phyloP scores from a whole-genome alignment of 108 stramenopile species.

The Cyclotella baltica region DNA sequence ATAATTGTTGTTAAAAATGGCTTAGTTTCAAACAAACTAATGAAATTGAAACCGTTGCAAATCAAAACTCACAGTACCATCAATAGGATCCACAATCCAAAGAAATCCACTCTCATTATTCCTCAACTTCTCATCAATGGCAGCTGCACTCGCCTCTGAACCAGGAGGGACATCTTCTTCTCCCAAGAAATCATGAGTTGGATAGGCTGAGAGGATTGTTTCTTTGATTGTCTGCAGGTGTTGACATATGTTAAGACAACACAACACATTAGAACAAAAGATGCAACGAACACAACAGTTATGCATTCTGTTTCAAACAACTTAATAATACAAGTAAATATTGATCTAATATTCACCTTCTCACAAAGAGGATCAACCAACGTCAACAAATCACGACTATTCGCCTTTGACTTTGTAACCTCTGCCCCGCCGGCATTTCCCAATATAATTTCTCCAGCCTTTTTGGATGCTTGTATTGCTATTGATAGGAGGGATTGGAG shows the following conservation, averaged over 20 bases:
- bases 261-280: background rate
- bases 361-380: conserved; percentile 89
- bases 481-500: conserved; percentile 55
- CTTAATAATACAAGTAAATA: too few relatives aligned
- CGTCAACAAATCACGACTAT: conserved; percentile 90
- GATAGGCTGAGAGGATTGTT: conserved; percentile 65
- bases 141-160: conserved; percentile 74
- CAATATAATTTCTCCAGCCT: conserved; percentile 81
- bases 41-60: too few relatives aligned
- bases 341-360: conserved; percentile 37
- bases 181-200: conserved; percentile 81
- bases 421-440: conserved; percentile 78
- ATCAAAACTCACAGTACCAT: conserved; percentile 12
- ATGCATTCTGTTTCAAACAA: too few relatives aligned
- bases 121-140: conserved; percentile 60
- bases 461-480: conserved; percentile 72
- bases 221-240: conserved; percentile 48
- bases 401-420: conserved; percentile 77
- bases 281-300: too few relatives aligned
- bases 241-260: background rate
- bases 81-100: conserved; percentile 83
- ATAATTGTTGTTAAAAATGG: too few relatives aligned
- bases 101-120: conserved; percentile 47
- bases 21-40: too few relatives aligned
- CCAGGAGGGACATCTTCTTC: conserved; percentile 91